Evolutionary conservation across 2,329 filamentous ascomycete genomes (phyloP).

Genomic region (Penicillium sp.): DNA sequence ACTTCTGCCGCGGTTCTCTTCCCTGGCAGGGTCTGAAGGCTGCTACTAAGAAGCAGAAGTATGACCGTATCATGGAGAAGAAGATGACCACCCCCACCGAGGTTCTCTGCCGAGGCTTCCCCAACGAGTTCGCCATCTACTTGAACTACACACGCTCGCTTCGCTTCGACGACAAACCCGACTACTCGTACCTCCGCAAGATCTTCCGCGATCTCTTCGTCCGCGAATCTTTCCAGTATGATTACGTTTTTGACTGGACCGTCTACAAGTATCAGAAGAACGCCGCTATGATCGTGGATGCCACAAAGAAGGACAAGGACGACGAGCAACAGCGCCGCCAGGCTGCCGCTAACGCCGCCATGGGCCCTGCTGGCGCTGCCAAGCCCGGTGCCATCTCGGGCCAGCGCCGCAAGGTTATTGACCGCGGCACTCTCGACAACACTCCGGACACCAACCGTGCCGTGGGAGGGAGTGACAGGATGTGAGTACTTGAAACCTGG

Average conservation of each 20-base stretch:
- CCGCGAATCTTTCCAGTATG: constrained; percentile 98
- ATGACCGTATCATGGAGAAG: constrained; percentile 99
- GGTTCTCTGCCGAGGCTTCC: constrained; percentile 97
- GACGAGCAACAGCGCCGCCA: constrained; percentile 73
- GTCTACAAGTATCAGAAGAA: constrained; percentile 99
- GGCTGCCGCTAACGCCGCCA: constrained; percentile 65
- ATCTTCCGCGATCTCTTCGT: constrained; percentile 99
- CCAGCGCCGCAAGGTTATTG: constrained; percentile 82
- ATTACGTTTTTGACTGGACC: constrained; percentile 99
- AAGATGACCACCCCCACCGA: constrained; percentile 99
- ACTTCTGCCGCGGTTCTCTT: constrained; percentile 98
- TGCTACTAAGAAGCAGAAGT: constrained; percentile 99
- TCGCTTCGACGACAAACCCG: constrained; percentile 98
- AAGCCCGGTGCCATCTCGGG: constrained; percentile 76
- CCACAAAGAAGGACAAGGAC: constrained; percentile 71
- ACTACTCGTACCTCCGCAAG: constrained; percentile 99
- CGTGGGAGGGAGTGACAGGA: constrained; percentile 84
- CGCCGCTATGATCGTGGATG: constrained; percentile 88
- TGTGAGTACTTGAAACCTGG: constrained; percentile 82
- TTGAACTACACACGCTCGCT: constrained; percentile 98
- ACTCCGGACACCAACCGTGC: constrained; percentile 74
- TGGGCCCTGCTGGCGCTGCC: constrained; percentile 60
- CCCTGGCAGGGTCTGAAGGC: constrained; percentile 99
- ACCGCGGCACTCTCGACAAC: constrained; percentile 69
- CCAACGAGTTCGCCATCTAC: constrained; percentile 99